phyloP scores from a whole-genome alignment of 768 basidiomycete species.

The Pholiota microspora region DNA sequence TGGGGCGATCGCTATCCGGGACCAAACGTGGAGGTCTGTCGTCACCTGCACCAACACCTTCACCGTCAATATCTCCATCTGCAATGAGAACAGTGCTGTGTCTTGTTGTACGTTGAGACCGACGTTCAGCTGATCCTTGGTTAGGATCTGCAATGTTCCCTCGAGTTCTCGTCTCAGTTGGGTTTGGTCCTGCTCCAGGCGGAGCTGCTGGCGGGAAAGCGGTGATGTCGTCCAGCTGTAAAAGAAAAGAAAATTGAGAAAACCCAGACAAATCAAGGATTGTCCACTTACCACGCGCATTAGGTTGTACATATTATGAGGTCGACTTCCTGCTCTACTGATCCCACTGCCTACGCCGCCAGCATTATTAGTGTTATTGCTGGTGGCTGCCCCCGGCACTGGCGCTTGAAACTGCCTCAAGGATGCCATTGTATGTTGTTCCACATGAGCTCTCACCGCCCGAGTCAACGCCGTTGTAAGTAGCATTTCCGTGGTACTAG shows the following conservation, averaged over 20 bases:
- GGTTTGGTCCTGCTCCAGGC: too few species aligned
- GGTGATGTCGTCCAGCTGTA: background rate
- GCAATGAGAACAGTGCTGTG: background rate
- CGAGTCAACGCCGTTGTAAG: background rate
- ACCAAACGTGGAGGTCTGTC: background rate
- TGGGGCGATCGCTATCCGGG: background rate
- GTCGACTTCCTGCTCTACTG: background rate
- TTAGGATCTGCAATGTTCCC: too few species aligned
- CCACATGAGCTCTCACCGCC: background rate
- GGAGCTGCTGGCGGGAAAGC: too few species aligned
- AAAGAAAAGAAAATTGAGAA: background rate
- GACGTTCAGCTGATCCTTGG: background rate
- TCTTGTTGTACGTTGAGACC: background rate
- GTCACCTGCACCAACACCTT: background rate
- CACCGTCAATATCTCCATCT: background rate
- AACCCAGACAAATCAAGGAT: too few species aligned
- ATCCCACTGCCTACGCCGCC: background rate
- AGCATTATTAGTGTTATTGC: background rate
- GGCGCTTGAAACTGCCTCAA: background rate
- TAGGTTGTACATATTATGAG: background rate
- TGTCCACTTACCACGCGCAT: slow-evolving; percentile 5
- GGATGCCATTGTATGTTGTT: background rate
- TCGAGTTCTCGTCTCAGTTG: too few species aligned
- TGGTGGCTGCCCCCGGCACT: too few species aligned
- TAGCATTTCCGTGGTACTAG: background rate